Evolutionary conservation across 805 yeast species (phyloP).

Genomic region (Scheffersomyces amazonensis): DNA sequence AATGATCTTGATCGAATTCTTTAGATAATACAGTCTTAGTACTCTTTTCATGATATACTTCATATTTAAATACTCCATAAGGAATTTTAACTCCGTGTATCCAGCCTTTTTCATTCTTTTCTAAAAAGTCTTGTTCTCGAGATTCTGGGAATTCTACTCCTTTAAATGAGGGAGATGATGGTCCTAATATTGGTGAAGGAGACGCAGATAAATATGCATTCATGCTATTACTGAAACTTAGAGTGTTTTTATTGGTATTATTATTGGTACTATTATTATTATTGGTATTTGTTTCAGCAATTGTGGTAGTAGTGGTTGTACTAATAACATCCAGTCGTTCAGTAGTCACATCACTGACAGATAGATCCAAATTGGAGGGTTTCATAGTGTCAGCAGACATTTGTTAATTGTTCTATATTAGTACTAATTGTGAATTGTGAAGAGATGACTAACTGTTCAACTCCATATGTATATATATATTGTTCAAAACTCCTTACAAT

Average conservation of each 20-base stretch:
- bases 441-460: too few species aligned
- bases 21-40: conserved; percentile 10
- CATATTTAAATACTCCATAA: conserved; percentile 22
- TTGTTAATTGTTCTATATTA: too few species aligned
- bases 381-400: too few species aligned
- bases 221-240: too few species aligned
- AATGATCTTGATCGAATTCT: conserved; percentile 12
- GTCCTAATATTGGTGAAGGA: conserved; percentile 1
- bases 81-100: conserved; percentile 25
- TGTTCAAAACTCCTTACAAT: too few species aligned
- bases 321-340: too few species aligned
- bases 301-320: neutral
- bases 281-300: neutral
- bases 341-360: too few species aligned
- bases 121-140: conserved; percentile 5
- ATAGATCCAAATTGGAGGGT: too few species aligned
- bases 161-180: neutral
- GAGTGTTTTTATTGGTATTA: neutral
- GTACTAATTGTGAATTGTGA: too few species aligned
- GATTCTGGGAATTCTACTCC: neutral
- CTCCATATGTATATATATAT: too few species aligned
- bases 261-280: neutral
- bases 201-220: neutral
- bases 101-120: conserved; percentile 17
- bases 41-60: conserved; percentile 8